These are phyloP conservation scores for Aspergillus jensenii DNA, from an alignment of 2,329 filamentous ascomycete species.

Conservation along the genomic window DNA sequence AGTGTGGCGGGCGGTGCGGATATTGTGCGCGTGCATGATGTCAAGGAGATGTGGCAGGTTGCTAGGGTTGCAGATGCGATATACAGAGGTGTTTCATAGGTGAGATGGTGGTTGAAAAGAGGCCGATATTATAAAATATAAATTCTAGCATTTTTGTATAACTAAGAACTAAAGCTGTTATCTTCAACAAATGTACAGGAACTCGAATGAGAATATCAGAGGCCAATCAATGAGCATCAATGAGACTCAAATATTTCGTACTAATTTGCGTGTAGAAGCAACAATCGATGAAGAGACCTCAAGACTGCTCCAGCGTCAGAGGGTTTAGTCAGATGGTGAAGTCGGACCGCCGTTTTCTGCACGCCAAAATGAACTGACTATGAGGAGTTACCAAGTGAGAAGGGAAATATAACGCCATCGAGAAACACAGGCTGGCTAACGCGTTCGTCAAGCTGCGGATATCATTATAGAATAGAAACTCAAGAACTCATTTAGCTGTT, in stretches of 20 bases:
- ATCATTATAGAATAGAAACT: slow-evolving; percentile 6
- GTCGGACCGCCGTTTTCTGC: neutral
- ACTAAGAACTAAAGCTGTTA: slow-evolving; percentile 6
- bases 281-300: neutral
- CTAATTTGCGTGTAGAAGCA: neutral
- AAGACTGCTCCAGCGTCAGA: neutral
- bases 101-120: neutral
- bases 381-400: neutral
- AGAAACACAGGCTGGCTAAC: slow-evolving; percentile 9
- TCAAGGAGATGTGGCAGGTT: slow-evolving; percentile 80
- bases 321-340: neutral
- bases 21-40: slow-evolving; percentile 90
- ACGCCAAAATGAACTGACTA: neutral
- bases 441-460: slow-evolving; percentile 5
- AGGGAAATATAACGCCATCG: neutral
- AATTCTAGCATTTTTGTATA: neutral
- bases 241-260: neutral
- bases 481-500: slow-evolving; percentile 41
- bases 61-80: slow-evolving; percentile 91
- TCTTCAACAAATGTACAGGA: slow-evolving; percentile 14
- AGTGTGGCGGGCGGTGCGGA: slow-evolving; percentile 86
- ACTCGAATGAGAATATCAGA: slow-evolving; percentile 2
- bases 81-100: slow-evolving; percentile 54
- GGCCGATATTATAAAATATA: neutral
- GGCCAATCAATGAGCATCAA: neutral